Conservation (phyloP, 768 basidiomycete genomes). For the Tricholoma hemisulphureum region DNA sequence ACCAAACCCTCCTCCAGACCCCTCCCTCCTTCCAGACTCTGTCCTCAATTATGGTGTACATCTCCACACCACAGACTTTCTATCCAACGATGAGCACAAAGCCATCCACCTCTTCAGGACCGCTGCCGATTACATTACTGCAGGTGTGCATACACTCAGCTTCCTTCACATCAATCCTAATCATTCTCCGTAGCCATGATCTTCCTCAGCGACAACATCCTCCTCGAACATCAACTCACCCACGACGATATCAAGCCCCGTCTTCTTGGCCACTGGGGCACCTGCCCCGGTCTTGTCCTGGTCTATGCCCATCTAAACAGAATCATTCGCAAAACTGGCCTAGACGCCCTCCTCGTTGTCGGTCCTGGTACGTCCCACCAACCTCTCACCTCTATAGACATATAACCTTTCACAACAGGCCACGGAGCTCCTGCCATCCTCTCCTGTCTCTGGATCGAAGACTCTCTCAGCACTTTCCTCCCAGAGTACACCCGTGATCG, state of each 20-base stretch:
- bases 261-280: constrained; percentile 83
- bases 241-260: constrained; percentile 77
- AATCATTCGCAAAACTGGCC: constrained; percentile 55
- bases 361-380: constrained; percentile 57
- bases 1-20: constrained; percentile 68
- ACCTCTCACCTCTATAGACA: background rate
- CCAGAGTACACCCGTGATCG: constrained; percentile 57
- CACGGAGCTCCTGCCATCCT: constrained; percentile 88
- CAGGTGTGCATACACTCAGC: constrained; percentile 44
- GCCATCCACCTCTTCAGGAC: constrained; percentile 54
- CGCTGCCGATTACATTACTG: constrained; percentile 69
- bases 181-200: constrained; percentile 63
- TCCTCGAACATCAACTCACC: constrained; percentile 58
- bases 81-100: constrained; percentile 50
- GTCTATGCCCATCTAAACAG: constrained; percentile 71
- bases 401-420: constrained; percentile 32
- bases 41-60: constrained; percentile 49
- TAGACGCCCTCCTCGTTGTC: constrained; percentile 73
- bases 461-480: constrained; percentile 58
- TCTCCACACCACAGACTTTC: constrained; percentile 45
- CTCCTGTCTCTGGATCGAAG: constrained; percentile 85
- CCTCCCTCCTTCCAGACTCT: constrained; percentile 62
- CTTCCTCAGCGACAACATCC: constrained; percentile 71
- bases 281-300: constrained; percentile 74
- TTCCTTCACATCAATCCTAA: background rate